Evolutionary conservation across 768 basidiomycete species (phyloP).

Genomic region (Psilocybe azurescens): DNA sequence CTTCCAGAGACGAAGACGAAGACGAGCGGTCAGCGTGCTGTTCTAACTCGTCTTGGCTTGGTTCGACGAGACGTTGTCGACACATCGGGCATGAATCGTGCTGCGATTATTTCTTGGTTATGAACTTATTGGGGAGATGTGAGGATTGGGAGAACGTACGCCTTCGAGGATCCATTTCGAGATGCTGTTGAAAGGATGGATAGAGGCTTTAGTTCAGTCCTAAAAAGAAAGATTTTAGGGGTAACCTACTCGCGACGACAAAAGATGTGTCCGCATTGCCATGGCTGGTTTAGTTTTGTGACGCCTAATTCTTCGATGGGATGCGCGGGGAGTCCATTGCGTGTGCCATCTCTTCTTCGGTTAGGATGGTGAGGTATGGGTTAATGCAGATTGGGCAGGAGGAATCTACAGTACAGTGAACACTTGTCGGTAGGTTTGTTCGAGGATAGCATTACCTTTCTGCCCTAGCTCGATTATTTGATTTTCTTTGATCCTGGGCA

Average conservation of each 20-base stretch:
- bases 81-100: constrained; percentile 73
- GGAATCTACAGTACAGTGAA: constrained; percentile 50
- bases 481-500: constrained; percentile 55
- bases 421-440: not conserved
- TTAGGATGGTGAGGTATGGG: constrained; percentile 66
- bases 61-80: constrained; percentile 50
- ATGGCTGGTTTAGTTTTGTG: constrained; percentile 56
- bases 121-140: too few relatives aligned
- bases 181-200: constrained; percentile 46
- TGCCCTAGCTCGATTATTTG: constrained; percentile 53
- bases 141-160: constrained; percentile 40
- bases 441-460: constrained; percentile 38
- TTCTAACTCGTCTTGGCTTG: constrained; percentile 6
- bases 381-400: constrained; percentile 80
- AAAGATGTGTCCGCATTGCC: constrained; percentile 74
- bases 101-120: constrained; percentile 31
- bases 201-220: not conserved
- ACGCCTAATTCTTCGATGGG: constrained; percentile 74
- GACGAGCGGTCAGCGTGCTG: not conserved
- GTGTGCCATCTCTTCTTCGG: constrained; percentile 75
- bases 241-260: constrained; percentile 66
- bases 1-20: too few relatives aligned
- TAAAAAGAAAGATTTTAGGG: not conserved
- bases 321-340: constrained; percentile 82
- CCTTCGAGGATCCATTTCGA: constrained; percentile 65